Base-by-base conservation (phyloP, 1,284 basidiomycete species). In the Mycosarcoma maydis region DNA sequence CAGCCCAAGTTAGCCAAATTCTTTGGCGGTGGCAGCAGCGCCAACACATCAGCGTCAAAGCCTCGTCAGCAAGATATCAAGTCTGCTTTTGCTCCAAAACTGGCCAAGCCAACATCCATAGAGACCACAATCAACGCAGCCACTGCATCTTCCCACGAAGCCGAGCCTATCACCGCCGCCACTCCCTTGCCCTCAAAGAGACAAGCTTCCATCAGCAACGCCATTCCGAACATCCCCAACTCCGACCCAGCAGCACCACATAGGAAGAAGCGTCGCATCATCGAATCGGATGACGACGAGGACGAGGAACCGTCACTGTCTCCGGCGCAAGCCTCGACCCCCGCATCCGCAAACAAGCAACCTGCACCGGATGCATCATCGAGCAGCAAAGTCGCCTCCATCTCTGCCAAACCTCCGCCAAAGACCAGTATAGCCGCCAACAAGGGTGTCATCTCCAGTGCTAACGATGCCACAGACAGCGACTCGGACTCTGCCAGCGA, bases 271-370 rank as follows among this genome's bases (percentile, higher is more conserved):
- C 56, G 70, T 23, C 43, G 83, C 5, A 84, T 84, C 52, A 80
- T 83, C 19, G 83, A 83, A 11, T 82, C 83, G 40, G 73, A 81
- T 34, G 83, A 65, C 16, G 72, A 70, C 20, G 54, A 62, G 14
- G 41, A 68, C 19, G 27, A 83, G 54, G 68, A 82, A 17, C 29
- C 34, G 2, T 50, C 41, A 2, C 43, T 40, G 27, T n/a, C n/a
- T n/a, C n/a, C n/a, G n/a, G n/a, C n/a, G n/a, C n/a, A n/a, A n/a
- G 4, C 29, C 17, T 20, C 36, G 13, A 19, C 17, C 6, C 36
- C 36, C 7, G 19, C 36, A 37, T 13, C 36, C 7, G 38, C 46
- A 5, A 54, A 66, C 13, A 39, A 60, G 23, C 22, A 38, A 13
- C 3, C 40, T 8, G 17, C 61, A 11, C 2, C 54, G 3, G 26